Evolutionary conservation across 2,329 filamentous ascomycete genomes (phyloP).

Genomic region (Cladosporium colombiae): DNA sequence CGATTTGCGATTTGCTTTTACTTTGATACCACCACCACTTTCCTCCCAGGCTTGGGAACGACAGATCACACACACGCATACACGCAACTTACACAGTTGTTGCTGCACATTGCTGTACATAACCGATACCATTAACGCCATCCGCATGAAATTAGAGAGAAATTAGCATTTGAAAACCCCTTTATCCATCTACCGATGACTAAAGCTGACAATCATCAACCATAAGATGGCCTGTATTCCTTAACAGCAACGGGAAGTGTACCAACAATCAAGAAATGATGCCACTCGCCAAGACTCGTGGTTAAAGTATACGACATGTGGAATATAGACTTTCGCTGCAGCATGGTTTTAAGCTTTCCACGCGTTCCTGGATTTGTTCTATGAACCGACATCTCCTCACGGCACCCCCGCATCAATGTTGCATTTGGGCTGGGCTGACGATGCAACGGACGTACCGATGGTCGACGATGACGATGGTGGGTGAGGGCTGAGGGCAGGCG

Average conservation of each 20-base stretch:
- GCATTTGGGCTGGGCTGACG: background rate
- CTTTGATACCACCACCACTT: constrained; percentile 4
- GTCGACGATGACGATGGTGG: background rate
- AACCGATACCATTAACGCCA: constrained; percentile 4
- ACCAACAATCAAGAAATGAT: background rate
- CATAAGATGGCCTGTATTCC: too few relatives aligned
- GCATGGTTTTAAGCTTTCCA: background rate
- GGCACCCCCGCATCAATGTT: background rate
- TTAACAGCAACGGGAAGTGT: background rate
- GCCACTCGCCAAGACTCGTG: background rate
- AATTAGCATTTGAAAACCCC: background rate
- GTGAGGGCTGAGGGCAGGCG: background rate
- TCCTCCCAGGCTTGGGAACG: background rate
- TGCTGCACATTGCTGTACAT: constrained; percentile 11
- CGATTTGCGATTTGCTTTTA: constrained; percentile 1
- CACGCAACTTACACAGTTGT: background rate
- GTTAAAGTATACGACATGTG: background rate
- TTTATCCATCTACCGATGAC: too few relatives aligned
- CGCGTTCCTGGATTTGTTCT: background rate
- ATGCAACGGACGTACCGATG: background rate
- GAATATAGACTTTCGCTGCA: background rate
- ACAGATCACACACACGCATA: background rate
- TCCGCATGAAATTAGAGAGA: background rate
- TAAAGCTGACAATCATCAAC: too few relatives aligned
- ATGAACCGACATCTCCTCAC: constrained; percentile 5